Conservation (phyloP, 345 rosid genomes). For the Cardamine chenopodiifolia region DNA sequence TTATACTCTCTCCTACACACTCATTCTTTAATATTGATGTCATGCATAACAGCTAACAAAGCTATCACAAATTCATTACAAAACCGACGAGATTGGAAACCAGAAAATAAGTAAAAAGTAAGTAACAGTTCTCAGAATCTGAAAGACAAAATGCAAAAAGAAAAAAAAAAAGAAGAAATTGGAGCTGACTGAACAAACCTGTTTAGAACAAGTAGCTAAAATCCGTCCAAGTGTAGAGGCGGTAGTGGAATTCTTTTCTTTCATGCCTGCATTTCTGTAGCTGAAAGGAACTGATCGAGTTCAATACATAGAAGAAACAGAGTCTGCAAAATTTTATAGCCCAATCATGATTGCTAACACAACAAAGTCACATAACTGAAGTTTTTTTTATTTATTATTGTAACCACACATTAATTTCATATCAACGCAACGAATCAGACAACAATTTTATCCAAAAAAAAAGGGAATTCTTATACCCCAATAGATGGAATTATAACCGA, state of each 20-base stretch:
- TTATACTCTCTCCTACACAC: background rate
- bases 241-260: conserved; percentile 66
- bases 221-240: conserved; percentile 67
- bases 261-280: conserved; percentile 62
- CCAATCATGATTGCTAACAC: conserved; percentile 1
- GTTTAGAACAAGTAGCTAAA: conserved; percentile 74
- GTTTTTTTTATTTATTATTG: background rate
- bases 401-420: background rate
- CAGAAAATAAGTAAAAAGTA: background rate
- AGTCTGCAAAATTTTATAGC: background rate
- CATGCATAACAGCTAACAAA: background rate
- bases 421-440: conserved; percentile 5
- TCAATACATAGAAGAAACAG: background rate
- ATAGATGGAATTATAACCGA: background rate
- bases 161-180: conserved; percentile 4
- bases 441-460: background rate
- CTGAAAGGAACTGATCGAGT: background rate
- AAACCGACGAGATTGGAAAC: background rate
- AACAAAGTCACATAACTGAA: background rate
- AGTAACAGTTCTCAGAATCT: too few relatives aligned
- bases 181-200: conserved; percentile 55
- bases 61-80: background rate
- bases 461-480: background rate
- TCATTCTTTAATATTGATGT: background rate
- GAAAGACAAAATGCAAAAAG: too few relatives aligned